A percentile compares a stretch with the other conserved stretches of the same genome.
Evolutionary conservation across 257 asterid genomes (phyloP).

Genomic region (Petunia axillaris): DNA sequence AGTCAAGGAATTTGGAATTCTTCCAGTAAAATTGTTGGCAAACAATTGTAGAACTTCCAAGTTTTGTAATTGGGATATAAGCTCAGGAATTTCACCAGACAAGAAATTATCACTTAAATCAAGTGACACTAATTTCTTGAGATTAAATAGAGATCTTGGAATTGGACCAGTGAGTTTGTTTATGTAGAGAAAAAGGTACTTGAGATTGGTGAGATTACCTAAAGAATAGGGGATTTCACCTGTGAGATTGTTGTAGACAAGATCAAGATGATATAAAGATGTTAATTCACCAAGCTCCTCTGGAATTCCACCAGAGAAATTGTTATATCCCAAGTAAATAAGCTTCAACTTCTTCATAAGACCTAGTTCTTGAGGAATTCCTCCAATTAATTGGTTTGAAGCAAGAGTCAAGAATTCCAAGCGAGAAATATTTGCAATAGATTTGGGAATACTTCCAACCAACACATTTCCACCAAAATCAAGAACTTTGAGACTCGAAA

Average conservation of each 20-base stretch:
- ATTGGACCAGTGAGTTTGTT: slow-evolving; percentile 72
- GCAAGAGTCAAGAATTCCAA: slow-evolving; percentile 69
- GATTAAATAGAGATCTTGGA: slow-evolving; percentile 55
- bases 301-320: slow-evolving; percentile 76
- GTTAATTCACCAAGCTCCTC: slow-evolving; percentile 55
- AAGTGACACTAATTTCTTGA: slow-evolving; percentile 60
- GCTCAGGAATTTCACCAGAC: slow-evolving; percentile 68
- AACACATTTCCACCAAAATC: slow-evolving; percentile 82
- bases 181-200: slow-evolving; percentile 65
- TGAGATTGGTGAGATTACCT: slow-evolving; percentile 74
- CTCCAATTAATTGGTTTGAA: slow-evolving; percentile 71
- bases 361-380: slow-evolving; percentile 58
- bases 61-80: slow-evolving; percentile 40
- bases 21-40: slow-evolving; percentile 71
- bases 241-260: slow-evolving; percentile 74
- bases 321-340: slow-evolving; percentile 83
- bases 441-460: slow-evolving; percentile 56
- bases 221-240: slow-evolving; percentile 79
- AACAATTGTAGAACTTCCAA: slow-evolving; percentile 78
- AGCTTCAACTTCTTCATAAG: slow-evolving; percentile 53
- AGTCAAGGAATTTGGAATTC: slow-evolving; percentile 61
- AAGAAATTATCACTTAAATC: slow-evolving; percentile 78
- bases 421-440: slow-evolving; percentile 53
- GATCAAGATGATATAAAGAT: slow-evolving; percentile 63
- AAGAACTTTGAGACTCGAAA: slow-evolving; percentile 57